These are phyloP conservation scores for Avena atlantica DNA, from an alignment of 176 grass and related monocot species.

Conservation along the genomic window DNA sequence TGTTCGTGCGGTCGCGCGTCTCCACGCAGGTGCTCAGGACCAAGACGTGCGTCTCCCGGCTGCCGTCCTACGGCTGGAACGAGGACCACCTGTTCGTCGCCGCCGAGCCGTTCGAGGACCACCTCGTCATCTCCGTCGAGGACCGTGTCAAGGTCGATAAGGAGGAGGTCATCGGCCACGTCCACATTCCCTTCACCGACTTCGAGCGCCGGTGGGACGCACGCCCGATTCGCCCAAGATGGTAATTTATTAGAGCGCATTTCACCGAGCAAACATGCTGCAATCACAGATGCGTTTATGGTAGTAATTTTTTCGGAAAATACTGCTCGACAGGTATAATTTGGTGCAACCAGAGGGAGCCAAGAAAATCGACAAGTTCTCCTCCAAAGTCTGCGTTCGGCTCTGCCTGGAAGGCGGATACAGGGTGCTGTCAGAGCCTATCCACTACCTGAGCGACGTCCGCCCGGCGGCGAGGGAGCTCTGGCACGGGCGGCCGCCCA, in stretches of 20 bases:
- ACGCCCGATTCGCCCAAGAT: constrained; percentile 50
- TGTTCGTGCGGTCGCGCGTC: constrained; percentile 50
- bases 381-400: constrained; percentile 42
- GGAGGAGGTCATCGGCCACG: constrained; percentile 63
- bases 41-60: constrained; percentile 40
- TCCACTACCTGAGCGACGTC: constrained; percentile 70
- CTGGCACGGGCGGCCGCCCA: constrained; percentile 44
- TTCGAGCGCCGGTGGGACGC: constrained; percentile 58
- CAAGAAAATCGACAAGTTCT: constrained; percentile 56
- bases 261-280: too few species aligned
- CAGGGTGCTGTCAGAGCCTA: constrained; percentile 55
- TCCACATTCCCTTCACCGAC: constrained; percentile 48
- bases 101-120: constrained; percentile 66
- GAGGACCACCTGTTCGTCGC: constrained; percentile 73
- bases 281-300: too few species aligned
- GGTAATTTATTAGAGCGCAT: too few species aligned
- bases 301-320: too few species aligned
- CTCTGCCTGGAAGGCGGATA: constrained; percentile 65
- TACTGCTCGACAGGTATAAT: too few species aligned
- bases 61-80: constrained; percentile 56
- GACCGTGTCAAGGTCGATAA: constrained; percentile 62
- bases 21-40: constrained; percentile 49
- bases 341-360: constrained; percentile 55
- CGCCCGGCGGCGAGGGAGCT: constrained; percentile 62
- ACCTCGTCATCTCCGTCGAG: constrained; percentile 58